Percentiles rank a stretch among this genome's conserved stretches.
Conservation (phyloP, 108 stramenopile genomes). For the Chaetoceros tenuissimus region DNA sequence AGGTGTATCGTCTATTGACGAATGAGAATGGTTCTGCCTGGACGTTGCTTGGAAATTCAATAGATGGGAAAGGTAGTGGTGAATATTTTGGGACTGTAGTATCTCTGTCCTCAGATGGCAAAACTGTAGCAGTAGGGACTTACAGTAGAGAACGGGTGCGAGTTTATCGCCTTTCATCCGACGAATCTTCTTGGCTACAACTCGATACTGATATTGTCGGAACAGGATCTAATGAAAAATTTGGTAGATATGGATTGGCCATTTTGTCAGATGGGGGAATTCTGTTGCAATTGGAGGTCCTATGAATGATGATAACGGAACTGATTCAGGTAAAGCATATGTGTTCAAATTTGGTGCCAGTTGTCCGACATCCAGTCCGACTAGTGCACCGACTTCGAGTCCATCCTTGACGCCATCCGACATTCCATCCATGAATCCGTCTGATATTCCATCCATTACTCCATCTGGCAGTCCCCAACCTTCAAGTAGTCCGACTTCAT, state of each 20-base stretch:
- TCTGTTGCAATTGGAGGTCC: neutral
- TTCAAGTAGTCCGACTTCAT: neutral
- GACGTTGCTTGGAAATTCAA: constrained; percentile 8
- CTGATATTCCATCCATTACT: neutral
- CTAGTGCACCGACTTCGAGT: neutral
- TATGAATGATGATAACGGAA: neutral
- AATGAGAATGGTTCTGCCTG: too few species aligned
- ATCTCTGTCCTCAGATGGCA: too few species aligned
- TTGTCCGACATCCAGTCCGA: neutral
- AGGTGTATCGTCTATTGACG: neutral
- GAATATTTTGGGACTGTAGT: constrained; percentile 8
- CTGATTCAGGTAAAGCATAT: neutral
- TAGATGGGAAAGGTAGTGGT: constrained; percentile 11
- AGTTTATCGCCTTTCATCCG: too few species aligned
- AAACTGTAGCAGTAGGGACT: too few species aligned
- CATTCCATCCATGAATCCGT: too few species aligned
- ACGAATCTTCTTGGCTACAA: neutral
- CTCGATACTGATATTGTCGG: constrained; percentile 9
- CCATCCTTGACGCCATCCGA: neutral
- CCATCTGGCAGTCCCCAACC: neutral
- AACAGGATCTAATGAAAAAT: constrained; percentile 7
- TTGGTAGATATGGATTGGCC: constrained; percentile 7
- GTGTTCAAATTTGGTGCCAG: neutral
- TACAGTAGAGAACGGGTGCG: too few species aligned
- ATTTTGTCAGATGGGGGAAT: constrained; percentile 12